A percentile compares a stretch with the other conserved stretches of the same genome.
phyloP scores from a whole-genome alignment of 1,284 basidiomycete species.

The Neotropicomus parvogracilis region DNA sequence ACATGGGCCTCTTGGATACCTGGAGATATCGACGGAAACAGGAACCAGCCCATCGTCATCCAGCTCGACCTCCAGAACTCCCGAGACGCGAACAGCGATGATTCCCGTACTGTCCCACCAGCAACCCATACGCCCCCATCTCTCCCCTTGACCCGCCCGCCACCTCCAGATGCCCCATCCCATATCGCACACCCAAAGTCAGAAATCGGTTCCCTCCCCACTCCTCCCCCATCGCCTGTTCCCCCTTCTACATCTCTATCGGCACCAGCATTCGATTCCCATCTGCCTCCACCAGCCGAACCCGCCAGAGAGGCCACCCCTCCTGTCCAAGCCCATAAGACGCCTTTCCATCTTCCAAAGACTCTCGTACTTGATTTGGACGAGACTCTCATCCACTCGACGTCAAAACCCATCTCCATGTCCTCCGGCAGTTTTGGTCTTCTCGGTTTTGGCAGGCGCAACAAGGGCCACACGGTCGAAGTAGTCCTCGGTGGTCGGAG shows the following conservation, averaged over 20 bases:
- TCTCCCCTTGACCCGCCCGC: conserved; percentile 1
- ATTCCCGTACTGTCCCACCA: conserved; percentile 30
- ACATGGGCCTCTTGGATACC: conserved; percentile 43
- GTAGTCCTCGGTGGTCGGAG: conserved; percentile 87
- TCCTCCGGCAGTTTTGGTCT: conserved; percentile 53
- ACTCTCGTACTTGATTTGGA: conserved; percentile 95
- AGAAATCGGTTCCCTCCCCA: conserved; percentile 21
- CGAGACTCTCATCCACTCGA: conserved; percentile 97
- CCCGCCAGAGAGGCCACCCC: conserved; percentile 48
- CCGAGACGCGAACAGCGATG: conserved; percentile 35
- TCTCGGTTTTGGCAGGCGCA: conserved; percentile 59
- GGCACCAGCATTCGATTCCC: conserved; percentile 18
- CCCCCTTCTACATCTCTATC: conserved; percentile 14
- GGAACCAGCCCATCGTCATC: conserved; percentile 9
- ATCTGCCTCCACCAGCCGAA: conserved; percentile 27
- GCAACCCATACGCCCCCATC: conserved; percentile 11
- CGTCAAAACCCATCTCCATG: conserved; percentile 69
- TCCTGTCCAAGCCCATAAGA: conserved; percentile 47
- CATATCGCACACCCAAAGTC: conserved; percentile 4
- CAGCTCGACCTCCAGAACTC: conserved; percentile 32
- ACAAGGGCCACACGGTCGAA: conserved; percentile 89
- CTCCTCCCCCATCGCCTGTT: conserved; percentile 23
- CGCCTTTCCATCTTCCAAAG: conserved; percentile 79
- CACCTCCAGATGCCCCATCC: conserved; percentile 9
- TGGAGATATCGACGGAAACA: conserved; percentile 25